phyloP scores from a whole-genome alignment of 148 eudicot genomes.

The Cornus florida region DNA sequence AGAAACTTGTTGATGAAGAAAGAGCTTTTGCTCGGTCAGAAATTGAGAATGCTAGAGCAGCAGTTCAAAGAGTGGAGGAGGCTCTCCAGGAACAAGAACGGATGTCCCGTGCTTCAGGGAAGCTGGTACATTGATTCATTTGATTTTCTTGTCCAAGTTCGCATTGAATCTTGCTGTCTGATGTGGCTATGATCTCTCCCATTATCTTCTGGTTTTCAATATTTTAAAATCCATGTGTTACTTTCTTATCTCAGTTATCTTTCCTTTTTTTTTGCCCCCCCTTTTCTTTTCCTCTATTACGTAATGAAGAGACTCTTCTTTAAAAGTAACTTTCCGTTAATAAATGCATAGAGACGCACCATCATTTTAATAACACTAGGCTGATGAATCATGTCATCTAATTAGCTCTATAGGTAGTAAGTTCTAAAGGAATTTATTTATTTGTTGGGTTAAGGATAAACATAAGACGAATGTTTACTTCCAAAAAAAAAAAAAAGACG shows the following conservation, averaged over 20 bases:
- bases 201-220: not conserved
- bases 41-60: conserved; percentile 93
- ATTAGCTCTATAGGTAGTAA: not conserved
- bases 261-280: too few species aligned
- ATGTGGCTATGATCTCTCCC: not conserved
- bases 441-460: too few species aligned
- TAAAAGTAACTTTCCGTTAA: too few species aligned
- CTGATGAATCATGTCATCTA: not conserved
- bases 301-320: not conserved
- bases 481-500: not conserved
- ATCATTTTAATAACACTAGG: too few species aligned
- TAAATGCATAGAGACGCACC: not conserved
- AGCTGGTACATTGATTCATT: conserved; percentile 55
- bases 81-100: conserved; percentile 93
- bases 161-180: not conserved
- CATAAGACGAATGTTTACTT: too few species aligned
- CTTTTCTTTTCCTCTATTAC: not conserved
- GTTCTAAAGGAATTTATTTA: not conserved
- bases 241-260: too few species aligned
- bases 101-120: conserved; percentile 80
- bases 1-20: conserved; percentile 96
- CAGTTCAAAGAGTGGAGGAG: conserved; percentile 97
- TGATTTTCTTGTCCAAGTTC: conserved; percentile 1
- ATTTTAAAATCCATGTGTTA: not conserved
- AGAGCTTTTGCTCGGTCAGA: conserved; percentile 89